Evolutionary conservation across 257 asterid genomes (phyloP).

Genomic region (Galeopsis tetrahit): DNA sequence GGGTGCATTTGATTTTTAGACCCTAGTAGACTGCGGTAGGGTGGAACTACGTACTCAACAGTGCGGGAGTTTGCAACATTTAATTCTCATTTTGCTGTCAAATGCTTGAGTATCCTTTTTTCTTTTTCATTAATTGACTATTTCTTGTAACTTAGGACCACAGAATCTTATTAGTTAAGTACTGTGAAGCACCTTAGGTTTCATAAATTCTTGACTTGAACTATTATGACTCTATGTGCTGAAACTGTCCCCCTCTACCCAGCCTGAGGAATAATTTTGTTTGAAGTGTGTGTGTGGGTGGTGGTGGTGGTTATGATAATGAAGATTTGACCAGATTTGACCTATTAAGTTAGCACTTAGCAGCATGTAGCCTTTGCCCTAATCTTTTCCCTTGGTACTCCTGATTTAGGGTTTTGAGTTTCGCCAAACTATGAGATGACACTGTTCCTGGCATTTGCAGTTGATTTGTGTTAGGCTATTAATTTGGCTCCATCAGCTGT

Average conservation of each 20-base stretch:
- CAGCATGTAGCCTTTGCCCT: not conserved
- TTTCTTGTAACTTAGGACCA: constrained; percentile 5
- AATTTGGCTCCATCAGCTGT: not conserved
- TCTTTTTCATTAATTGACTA: not conserved
- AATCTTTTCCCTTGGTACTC: not conserved
- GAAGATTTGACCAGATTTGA: too few relatives aligned
- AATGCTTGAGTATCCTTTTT: not conserved
- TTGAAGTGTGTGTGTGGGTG: not conserved
- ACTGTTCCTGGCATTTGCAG: constrained; percentile 7
- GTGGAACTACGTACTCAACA: not conserved
- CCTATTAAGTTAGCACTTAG: not conserved
- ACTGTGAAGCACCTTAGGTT: not conserved
- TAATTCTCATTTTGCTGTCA: not conserved
- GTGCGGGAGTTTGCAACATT: not conserved
- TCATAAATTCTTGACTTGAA: not conserved
- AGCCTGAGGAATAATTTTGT: not conserved
- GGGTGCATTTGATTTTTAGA: not conserved
- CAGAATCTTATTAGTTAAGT: not conserved
- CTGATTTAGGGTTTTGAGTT: not conserved
- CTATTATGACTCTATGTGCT: constrained; percentile 1
- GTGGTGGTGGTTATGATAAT: not conserved
- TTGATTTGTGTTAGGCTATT: constrained; percentile 12
- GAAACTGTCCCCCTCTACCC: not conserved
- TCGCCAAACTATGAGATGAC: constrained; percentile 8
- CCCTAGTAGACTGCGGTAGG: not conserved